These are phyloP conservation scores for Fomitopsis serialis DNA, from an alignment of 768 basidiomycete species.

Conservation along the genomic window DNA sequence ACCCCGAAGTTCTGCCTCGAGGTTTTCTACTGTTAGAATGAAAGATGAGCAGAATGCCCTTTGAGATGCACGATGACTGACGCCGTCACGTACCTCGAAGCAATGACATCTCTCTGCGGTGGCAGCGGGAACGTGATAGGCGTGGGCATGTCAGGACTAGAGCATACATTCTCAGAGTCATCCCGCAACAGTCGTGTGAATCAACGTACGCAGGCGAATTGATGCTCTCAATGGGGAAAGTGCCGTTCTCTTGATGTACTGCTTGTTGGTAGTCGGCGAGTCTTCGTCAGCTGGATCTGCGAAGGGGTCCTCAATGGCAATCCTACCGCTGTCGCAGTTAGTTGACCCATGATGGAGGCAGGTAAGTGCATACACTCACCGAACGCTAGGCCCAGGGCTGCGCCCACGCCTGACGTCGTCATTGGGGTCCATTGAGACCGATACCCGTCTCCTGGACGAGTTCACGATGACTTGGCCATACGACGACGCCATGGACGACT, in stretches of 20 bases:
- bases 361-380: slow-evolving; percentile 11
- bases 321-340: slow-evolving; percentile 1
- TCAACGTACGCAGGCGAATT: slow-evolving; percentile 30
- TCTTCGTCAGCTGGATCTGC: slow-evolving; percentile 18
- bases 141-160: slow-evolving; percentile 1
- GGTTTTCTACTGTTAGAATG: slow-evolving; percentile 9
- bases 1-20: slow-evolving; percentile 12
- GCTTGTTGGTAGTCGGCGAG: slow-evolving; percentile 2
- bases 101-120: slow-evolving; percentile 34
- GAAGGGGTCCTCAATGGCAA: slow-evolving; percentile 22
- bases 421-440: slow-evolving; percentile 12
- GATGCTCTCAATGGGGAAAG: slow-evolving; percentile 23
- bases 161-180: neutral
- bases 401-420: slow-evolving; percentile 16
- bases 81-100: slow-evolving; percentile 19
- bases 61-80: too few relatives aligned
- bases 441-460: slow-evolving; percentile 8
- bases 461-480: slow-evolving; percentile 17
- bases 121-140: slow-evolving; percentile 39
- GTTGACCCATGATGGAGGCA: too few relatives aligned
- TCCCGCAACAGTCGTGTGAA: neutral
- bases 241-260: slow-evolving; percentile 3
- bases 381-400: slow-evolving; percentile 18
- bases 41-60: neutral
- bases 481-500: slow-evolving; percentile 21